Evolutionary conservation across 140 eudicot genomes (phyloP).

Genomic region (Ambrosia hybrid): DNA sequence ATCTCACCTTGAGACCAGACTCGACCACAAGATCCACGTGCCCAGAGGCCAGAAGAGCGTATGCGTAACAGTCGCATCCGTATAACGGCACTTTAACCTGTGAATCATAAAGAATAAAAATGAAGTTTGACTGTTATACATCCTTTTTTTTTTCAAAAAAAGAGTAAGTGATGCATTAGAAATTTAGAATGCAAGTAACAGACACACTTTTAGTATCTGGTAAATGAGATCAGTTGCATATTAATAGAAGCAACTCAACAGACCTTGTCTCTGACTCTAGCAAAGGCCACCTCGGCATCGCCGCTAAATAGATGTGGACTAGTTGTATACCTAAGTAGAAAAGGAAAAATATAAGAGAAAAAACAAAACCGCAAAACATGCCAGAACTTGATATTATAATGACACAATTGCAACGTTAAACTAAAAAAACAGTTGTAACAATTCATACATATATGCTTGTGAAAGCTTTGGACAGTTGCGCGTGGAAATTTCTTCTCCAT

Average conservation of each 20-base stretch:
- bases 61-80: conserved; percentile 98
- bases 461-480: conserved; percentile 81
- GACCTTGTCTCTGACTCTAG: conserved; percentile 85
- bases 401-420: not conserved
- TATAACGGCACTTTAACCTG: conserved; percentile 95
- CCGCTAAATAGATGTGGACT: conserved; percentile 92
- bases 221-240: not conserved
- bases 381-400: not conserved
- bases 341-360: conserved; percentile 7
- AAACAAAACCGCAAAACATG: conserved; percentile 2
- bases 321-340: conserved; percentile 80
- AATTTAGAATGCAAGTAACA: not conserved
- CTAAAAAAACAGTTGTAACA: not conserved
- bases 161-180: conserved; percentile 7
- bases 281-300: conserved; percentile 75
- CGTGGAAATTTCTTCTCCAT: conserved; percentile 82
- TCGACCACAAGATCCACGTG: conserved; percentile 92
- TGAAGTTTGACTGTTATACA: not conserved
- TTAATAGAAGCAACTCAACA: conserved; percentile 13
- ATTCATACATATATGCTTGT: conserved; percentile 80
- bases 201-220: conserved; percentile 3
- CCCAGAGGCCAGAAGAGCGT: conserved; percentile 95
- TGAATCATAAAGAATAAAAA: not conserved
- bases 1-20: conserved; percentile 89
- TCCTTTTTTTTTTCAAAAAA: too few species aligned